Conservation (phyloP, 805 yeast species). For the Nakazawaea anatomiae region DNA sequence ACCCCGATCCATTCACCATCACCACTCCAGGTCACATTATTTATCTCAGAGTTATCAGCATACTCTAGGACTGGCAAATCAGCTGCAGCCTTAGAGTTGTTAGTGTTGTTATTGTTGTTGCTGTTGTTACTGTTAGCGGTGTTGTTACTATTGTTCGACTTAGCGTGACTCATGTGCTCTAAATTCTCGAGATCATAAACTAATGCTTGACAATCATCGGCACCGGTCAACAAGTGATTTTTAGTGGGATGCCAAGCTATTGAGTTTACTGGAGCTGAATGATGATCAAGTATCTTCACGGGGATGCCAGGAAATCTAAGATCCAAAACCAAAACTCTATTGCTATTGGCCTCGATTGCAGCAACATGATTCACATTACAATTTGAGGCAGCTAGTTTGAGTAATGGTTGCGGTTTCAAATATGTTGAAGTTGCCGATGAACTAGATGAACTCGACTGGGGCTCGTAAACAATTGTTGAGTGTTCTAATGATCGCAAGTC, state of each 20-base stretch:
- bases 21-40: constrained; percentile 68
- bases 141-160: background rate
- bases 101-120: background rate
- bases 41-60: constrained; percentile 65
- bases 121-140: background rate
- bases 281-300: constrained; percentile 61
- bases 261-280: constrained; percentile 60
- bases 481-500: constrained; percentile 87
- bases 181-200: constrained; percentile 53
- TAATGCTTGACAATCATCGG: constrained; percentile 69
- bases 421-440: constrained; percentile 2
- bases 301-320: constrained; percentile 87
- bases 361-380: constrained; percentile 81
- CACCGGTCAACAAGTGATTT: constrained; percentile 55
- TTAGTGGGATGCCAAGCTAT: constrained; percentile 81
- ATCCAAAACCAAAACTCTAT: constrained; percentile 65
- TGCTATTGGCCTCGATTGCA: constrained; percentile 68
- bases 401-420: constrained; percentile 47
- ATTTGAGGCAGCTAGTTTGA: constrained; percentile 73
- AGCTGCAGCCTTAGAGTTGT: constrained; percentile 4
- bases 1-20: constrained; percentile 80
- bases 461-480: constrained; percentile 91
- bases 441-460: constrained; percentile 28
- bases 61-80: constrained; percentile 42
- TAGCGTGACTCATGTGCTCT: constrained; percentile 4